phyloP scores from a whole-genome alignment of 2,329 filamentous ascomycete species.

The Cylindrodendrum hubeiense region DNA sequence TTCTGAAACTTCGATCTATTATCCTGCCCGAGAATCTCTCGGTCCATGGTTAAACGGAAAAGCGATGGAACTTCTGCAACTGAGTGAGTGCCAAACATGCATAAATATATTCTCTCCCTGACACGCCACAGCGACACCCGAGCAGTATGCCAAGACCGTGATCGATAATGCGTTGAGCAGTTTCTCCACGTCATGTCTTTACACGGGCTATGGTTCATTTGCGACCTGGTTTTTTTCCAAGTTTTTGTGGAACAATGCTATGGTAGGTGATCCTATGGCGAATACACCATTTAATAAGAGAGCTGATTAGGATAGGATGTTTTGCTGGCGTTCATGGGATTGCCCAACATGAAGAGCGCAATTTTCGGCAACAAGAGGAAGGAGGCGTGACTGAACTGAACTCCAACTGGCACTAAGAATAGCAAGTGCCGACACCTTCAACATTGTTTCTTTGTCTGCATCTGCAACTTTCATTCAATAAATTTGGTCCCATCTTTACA shows the following conservation, averaged over 20 bases:
- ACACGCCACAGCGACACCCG: constrained; percentile 30
- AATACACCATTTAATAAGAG: too few relatives aligned
- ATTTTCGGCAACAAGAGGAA: constrained; percentile 18
- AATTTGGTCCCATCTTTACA: not conserved
- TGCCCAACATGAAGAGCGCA: constrained; percentile 31
- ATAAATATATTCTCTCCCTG: not conserved
- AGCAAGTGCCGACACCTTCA: not conserved
- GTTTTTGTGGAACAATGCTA: constrained; percentile 31
- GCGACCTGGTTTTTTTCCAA: constrained; percentile 33
- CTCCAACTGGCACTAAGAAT: not conserved
- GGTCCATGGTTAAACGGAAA: constrained; percentile 31
- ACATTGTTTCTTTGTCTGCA: not conserved
- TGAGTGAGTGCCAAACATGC: constrained; percentile 23
- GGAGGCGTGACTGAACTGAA: not conserved
- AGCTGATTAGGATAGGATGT: constrained; percentile 26
- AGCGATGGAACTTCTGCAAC: constrained; percentile 18
- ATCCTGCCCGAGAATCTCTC: constrained; percentile 29
- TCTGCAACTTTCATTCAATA: not conserved
- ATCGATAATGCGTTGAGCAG: constrained; percentile 32
- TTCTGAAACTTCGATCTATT: constrained; percentile 45
- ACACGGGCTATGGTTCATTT: constrained; percentile 28
- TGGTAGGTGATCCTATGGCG: not conserved
- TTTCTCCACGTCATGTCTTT: constrained; percentile 21
- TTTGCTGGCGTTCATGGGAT: constrained; percentile 21
- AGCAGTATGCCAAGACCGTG: constrained; percentile 34